phyloP scores from a whole-genome alignment of 352 stramenopile genomes.

The Pelagophyceae sp. region DNA sequence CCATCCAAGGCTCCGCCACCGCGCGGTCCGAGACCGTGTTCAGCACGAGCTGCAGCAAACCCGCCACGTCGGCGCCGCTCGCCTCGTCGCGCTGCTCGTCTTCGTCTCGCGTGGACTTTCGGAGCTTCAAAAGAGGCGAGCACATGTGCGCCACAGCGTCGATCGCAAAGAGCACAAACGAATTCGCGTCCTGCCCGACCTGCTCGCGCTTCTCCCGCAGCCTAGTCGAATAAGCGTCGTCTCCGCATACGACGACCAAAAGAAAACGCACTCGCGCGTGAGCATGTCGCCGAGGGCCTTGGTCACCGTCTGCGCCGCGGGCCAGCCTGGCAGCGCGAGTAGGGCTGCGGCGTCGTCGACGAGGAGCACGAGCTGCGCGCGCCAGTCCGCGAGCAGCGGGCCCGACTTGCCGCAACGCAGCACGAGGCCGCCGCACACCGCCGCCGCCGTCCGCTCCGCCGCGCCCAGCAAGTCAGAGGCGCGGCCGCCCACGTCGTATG shows the following conservation, averaged over 20 bases:
- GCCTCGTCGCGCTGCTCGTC: background rate
- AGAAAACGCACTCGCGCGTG: too few species aligned
- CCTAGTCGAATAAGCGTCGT: too few species aligned
- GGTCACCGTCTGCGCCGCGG: background rate
- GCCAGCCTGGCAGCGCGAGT: background rate
- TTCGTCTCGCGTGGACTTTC: background rate
- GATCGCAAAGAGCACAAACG: background rate
- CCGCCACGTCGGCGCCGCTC: background rate
- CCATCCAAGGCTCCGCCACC: background rate
- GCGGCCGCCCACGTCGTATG: background rate
- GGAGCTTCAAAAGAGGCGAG: background rate
- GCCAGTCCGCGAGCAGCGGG: background rate
- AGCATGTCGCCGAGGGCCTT: background rate
- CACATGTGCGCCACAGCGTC: background rate
- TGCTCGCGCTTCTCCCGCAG: background rate
- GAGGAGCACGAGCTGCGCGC: background rate
- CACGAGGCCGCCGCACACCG: background rate
- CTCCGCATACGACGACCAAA: too few species aligned
- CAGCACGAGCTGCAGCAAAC: slow-evolving; percentile 11
- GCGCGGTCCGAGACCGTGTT: background rate
- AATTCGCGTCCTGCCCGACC: background rate
- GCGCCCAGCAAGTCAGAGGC: background rate
- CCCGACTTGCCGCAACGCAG: background rate
- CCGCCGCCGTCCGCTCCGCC: background rate
- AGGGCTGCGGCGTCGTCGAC: background rate